Conservation (phyloP, 2,329 filamentous ascomycete species). For the Cercospora zeae-maydis region DNA sequence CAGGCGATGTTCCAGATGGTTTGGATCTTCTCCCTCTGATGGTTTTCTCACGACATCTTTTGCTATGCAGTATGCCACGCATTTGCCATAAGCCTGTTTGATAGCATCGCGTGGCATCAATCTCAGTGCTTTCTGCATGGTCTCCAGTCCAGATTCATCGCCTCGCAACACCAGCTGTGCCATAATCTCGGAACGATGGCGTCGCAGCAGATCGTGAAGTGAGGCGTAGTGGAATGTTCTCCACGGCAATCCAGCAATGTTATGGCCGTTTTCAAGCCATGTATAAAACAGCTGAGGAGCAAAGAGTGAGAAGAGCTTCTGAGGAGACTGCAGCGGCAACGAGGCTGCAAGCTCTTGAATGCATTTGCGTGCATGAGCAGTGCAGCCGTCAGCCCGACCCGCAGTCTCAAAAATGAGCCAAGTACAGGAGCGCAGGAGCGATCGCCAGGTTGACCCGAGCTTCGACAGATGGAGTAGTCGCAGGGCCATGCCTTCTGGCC, state of each 20-base stretch:
- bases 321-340: conserved; percentile 63
- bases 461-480: conserved; percentile 72
- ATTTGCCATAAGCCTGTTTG: conserved; percentile 67
- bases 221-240: conserved; percentile 75
- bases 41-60: conserved; percentile 57
- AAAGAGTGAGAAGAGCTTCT: conserved; percentile 76
- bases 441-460: conserved; percentile 79
- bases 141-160: conserved; percentile 59
- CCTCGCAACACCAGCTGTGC: conserved; percentile 80
- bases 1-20: conserved; percentile 49
- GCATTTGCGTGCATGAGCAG: conserved; percentile 69
- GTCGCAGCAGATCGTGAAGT: conserved; percentile 64
- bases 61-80: conserved; percentile 78
- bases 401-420: conserved; percentile 94
- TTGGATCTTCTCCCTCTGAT: conserved; percentile 36
- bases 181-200: conserved; percentile 72
- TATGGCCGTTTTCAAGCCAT: conserved; percentile 66
- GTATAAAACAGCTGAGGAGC: conserved; percentile 86
- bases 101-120: conserved; percentile 56
- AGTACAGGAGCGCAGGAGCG: conserved; percentile 77
- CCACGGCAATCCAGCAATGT: conserved; percentile 71
- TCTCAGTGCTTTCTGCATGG: conserved; percentile 58
- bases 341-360: conserved; percentile 62
- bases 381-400: conserved; percentile 63
- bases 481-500: conserved; percentile 78